These are phyloP conservation scores for Coniophora puteana DNA, from an alignment of 1,284 basidiomycete species.

Conservation along the genomic window DNA sequence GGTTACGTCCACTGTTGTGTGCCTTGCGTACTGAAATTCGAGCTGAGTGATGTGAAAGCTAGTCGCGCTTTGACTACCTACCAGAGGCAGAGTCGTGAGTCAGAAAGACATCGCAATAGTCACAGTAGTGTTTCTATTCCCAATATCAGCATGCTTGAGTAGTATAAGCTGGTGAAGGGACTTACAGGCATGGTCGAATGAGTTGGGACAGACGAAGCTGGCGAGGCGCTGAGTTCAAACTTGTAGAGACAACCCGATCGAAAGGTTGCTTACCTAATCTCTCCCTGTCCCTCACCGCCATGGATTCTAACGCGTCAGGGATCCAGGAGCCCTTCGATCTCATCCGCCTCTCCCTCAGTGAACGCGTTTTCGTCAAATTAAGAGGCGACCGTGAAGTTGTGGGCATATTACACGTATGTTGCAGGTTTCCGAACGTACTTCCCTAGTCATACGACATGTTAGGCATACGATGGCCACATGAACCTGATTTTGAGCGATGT, in stretches of 20 bases:
- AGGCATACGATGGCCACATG: slow-evolving; percentile 99
- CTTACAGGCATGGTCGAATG: slow-evolving; percentile 26
- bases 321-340: slow-evolving; percentile 99
- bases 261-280: slow-evolving; percentile 32
- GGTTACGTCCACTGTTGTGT: slow-evolving; percentile 96
- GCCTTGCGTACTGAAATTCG: slow-evolving; percentile 82
- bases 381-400: slow-evolving; percentile 92
- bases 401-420: slow-evolving; percentile 87
- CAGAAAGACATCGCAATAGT: slow-evolving; percentile 90
- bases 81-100: slow-evolving; percentile 89
- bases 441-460: slow-evolving; percentile 13
- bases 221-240: slow-evolving; percentile 25
- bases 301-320: slow-evolving; percentile 71
- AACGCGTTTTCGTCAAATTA: slow-evolving; percentile 95
- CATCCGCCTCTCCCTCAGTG: slow-evolving; percentile 91
- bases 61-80: slow-evolving; percentile 27
- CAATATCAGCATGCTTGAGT: slow-evolving; percentile 7
- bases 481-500: slow-evolving; percentile 97
- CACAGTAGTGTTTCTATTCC: slow-evolving; percentile 82
- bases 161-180: not conserved
- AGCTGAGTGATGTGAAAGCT: slow-evolving; percentile 8
- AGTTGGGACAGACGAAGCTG: slow-evolving; percentile 12
- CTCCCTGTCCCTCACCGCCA: slow-evolving; percentile 25
- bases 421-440: slow-evolving; percentile 8
- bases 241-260: slow-evolving; percentile 10